Percentiles rank a stretch among this genome's conserved stretches.
phyloP scores from a whole-genome alignment of 2,329 filamentous ascomycete genomes.

The Huntiella savannae region DNA sequence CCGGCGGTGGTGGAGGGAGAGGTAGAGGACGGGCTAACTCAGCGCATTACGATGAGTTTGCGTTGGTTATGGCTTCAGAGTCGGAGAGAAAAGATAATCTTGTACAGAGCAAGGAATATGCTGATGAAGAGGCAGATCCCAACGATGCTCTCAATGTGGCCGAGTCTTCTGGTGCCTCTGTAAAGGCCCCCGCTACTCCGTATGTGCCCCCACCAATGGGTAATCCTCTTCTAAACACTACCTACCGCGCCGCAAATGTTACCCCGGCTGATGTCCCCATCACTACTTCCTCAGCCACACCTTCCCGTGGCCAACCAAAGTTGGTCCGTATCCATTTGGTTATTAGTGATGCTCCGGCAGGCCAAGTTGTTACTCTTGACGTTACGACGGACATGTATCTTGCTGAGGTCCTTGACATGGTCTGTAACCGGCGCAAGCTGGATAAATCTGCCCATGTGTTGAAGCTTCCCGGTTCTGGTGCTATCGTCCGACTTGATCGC shows the following conservation, averaged over 20 bases:
- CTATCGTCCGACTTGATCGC: slow-evolving; percentile 56
- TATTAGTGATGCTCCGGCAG: slow-evolving; percentile 48
- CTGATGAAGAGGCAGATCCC: slow-evolving; percentile 30
- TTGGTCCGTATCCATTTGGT: slow-evolving; percentile 54
- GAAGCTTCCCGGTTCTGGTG: slow-evolving; percentile 55
- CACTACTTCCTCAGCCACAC: slow-evolving; percentile 24
- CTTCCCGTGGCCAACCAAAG: slow-evolving; percentile 44
- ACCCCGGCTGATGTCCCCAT: slow-evolving; percentile 38
- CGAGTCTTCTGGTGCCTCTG: slow-evolving; percentile 12
- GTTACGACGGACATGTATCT: slow-evolving; percentile 71
- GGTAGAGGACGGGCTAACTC: slow-evolving; percentile 37
- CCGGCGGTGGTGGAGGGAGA: slow-evolving; percentile 29
- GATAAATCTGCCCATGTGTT: slow-evolving; percentile 66
- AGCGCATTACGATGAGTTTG: slow-evolving; percentile 68
- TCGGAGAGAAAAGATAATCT: slow-evolving; percentile 53
- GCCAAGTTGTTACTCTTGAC: slow-evolving; percentile 54
- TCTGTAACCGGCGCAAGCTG: slow-evolving; percentile 57
- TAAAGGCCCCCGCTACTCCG: slow-evolving; percentile 15
- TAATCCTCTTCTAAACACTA: slow-evolving; percentile 42
- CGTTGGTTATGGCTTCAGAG: slow-evolving; percentile 51
- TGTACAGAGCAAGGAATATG: slow-evolving; percentile 41
- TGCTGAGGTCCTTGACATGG: slow-evolving; percentile 60
- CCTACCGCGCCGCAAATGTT: slow-evolving; percentile 29
- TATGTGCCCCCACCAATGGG: slow-evolving; percentile 16
- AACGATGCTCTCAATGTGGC: slow-evolving; percentile 16